These are phyloP conservation scores for Neopestalotiopsis sp. DNA, from an alignment of 2,329 filamentous ascomycete species.

Conservation along the genomic window DNA sequence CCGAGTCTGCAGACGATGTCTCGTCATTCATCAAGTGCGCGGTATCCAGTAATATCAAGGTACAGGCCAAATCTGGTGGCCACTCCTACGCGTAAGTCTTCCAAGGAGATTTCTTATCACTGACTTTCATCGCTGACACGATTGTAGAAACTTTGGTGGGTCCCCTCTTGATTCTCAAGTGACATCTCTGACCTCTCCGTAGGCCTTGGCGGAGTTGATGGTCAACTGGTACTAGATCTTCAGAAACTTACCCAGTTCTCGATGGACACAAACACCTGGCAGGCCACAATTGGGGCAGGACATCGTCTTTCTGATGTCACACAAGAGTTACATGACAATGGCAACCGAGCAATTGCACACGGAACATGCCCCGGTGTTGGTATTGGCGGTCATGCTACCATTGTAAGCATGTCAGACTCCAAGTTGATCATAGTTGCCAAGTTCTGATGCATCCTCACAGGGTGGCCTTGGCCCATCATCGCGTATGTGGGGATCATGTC, in stretches of 20 bases:
- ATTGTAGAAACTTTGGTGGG: slow-evolving; percentile 38
- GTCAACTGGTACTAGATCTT: slow-evolving; percentile 59
- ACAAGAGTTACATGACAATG: slow-evolving; percentile 52
- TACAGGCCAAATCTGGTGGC: slow-evolving; percentile 67
- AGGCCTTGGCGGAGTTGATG: slow-evolving; percentile 55
- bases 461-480: slow-evolving; percentile 64
- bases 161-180: neutral
- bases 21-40: slow-evolving; percentile 64
- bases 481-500: slow-evolving; percentile 61
- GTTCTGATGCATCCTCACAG: slow-evolving; percentile 33
- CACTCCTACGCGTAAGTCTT: slow-evolving; percentile 63
- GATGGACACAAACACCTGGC: slow-evolving; percentile 57
- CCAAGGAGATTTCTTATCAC: neutral
- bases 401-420: slow-evolving; percentile 42
- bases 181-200: slow-evolving; percentile 8
- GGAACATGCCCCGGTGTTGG: slow-evolving; percentile 65
- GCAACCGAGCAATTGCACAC: slow-evolving; percentile 62
- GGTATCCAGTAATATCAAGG: slow-evolving; percentile 50
- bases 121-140: neutral
- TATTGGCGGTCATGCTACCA: slow-evolving; percentile 62
- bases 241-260: slow-evolving; percentile 55
- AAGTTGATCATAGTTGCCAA: neutral
- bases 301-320: slow-evolving; percentile 57
- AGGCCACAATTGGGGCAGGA: slow-evolving; percentile 60
- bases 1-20: slow-evolving; percentile 57